Evolutionary conservation across 306 rosid species (phyloP).

Genomic region (Castanopsis chinensis): DNA sequence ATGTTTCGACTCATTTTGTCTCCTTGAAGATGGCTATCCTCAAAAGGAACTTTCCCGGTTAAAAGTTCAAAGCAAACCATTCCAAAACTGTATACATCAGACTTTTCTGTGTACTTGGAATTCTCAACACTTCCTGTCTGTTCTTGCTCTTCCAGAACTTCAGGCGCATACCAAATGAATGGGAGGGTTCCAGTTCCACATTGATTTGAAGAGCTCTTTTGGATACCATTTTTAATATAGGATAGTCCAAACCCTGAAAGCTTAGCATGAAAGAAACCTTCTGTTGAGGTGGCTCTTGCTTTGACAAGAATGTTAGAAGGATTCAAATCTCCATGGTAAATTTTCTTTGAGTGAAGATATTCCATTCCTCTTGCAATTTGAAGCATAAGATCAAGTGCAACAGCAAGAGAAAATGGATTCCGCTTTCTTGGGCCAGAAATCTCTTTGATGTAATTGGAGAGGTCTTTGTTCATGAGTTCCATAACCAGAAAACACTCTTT

Average conservation of each 20-base stretch:
- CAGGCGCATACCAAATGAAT: slow-evolving; percentile 84
- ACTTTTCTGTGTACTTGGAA: slow-evolving; percentile 62
- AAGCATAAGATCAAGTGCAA: slow-evolving; percentile 85
- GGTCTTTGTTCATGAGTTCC: slow-evolving; percentile 83
- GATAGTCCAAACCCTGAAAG: slow-evolving; percentile 66
- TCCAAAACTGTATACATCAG: slow-evolving; percentile 88
- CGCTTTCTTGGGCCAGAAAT: slow-evolving; percentile 55
- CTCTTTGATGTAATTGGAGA: slow-evolving; percentile 61
- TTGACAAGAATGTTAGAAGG: slow-evolving; percentile 72
- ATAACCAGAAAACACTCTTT: slow-evolving; percentile 70
- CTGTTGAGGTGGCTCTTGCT: slow-evolving; percentile 57
- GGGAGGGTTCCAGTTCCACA: slow-evolving; percentile 59
- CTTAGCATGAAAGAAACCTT: slow-evolving; percentile 69
- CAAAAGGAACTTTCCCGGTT: slow-evolving; percentile 91
- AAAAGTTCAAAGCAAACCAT: slow-evolving; percentile 94
- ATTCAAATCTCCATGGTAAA: slow-evolving; percentile 71
- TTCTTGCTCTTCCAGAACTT: slow-evolving; percentile 86
- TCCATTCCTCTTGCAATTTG: slow-evolving; percentile 93
- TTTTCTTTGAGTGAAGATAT: slow-evolving; percentile 66
- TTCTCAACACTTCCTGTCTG: slow-evolving; percentile 33
- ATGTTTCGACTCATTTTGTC: slow-evolving; percentile 89
- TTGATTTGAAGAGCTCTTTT: slow-evolving; percentile 51
- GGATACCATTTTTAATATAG: slow-evolving; percentile 36
- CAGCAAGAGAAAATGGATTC: slow-evolving; percentile 64
- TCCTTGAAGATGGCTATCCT: slow-evolving; percentile 89